Conservation (phyloP, 805 yeast species). For the Metschnikowia matae region DNA sequence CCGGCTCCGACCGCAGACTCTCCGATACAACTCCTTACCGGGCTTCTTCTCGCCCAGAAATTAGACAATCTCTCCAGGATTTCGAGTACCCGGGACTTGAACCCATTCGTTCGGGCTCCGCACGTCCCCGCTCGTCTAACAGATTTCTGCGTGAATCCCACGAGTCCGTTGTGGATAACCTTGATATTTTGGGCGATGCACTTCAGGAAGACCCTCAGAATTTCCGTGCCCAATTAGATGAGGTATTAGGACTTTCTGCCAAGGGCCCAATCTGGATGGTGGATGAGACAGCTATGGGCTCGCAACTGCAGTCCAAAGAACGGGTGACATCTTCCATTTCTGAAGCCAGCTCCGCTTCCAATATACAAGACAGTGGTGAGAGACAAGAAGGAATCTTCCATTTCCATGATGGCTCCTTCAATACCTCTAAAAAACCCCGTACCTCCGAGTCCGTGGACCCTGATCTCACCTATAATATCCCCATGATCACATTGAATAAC, state of each 20-base stretch:
- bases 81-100: neutral
- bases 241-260: neutral
- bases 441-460: neutral
- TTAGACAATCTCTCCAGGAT: conserved; percentile 3
- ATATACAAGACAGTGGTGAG: too few species aligned
- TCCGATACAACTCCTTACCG: neutral
- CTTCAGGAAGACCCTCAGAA: neutral
- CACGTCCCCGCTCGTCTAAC: neutral
- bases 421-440: neutral
- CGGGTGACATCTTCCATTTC: neutral
- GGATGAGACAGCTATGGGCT: neutral
- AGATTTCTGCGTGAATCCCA: neutral
- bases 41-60: too few species aligned
- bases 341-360: neutral
- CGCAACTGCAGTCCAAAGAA: neutral
- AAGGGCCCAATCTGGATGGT: neutral
- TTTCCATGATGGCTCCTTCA: neutral
- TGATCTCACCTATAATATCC: conserved; percentile 14
- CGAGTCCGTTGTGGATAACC: neutral
- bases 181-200: neutral
- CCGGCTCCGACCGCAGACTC: neutral
- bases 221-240: conserved; percentile 1
- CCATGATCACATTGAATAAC: conserved; percentile 15
- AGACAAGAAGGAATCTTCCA: too few species aligned
- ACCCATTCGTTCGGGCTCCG: neutral